Evolutionary conservation across 129 eudicot species (phyloP), one percentile per base, ranked within the genome.

Genomic region (Gnaphalium uliginosum): DNA sequence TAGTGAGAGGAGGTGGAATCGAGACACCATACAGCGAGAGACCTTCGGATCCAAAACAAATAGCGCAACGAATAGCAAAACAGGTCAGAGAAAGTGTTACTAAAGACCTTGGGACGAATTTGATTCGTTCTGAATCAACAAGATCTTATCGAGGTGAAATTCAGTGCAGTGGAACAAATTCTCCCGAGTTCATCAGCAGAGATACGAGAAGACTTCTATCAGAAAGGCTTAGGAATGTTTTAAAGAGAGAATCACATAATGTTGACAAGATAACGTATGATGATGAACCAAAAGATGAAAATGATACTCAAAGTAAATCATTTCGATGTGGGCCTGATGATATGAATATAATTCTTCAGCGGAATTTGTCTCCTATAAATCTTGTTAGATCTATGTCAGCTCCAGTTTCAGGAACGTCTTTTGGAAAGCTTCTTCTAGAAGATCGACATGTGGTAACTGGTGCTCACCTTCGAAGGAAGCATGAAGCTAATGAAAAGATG

Each of bases 371-470:
- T 71, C 97, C 96, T 27, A 85, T 88, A 65, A 91, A 87, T 75
- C 92, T 95, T 61, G 71, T 89, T 54, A 86, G 99, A 67, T 95
- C 97, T 68, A 64, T 89, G 84, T 95, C 99, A 18, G 97, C 99
- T 33, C 99, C 99, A 5, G 90, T 91, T 71, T 85, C 99, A 22
- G 96, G 97, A 81, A 84, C 93, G 30, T 89, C 96, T 18, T 91
- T 95, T 35, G 99, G 96, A 35, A 95, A 95, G 85, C 97, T 95
- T 62, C 92, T 95, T 75, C 83, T 95, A n/a, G 97, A 95, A 81
- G 99, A 95, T 66, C 81, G 94, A 48, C 87, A 86, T 66, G 81
- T 95, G 29, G 70, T 86, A 39, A 89, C 92, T 14, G 97, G 97
- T 53, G 97, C 94, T 22, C 97, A 95, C 21, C 84, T 95, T 35